Percentiles rank a stretch among this genome's conserved stretches.
These are phyloP conservation scores for Curvularia spicifera DNA, from an alignment of 2,329 filamentous ascomycete genomes.

Conservation along the genomic window DNA sequence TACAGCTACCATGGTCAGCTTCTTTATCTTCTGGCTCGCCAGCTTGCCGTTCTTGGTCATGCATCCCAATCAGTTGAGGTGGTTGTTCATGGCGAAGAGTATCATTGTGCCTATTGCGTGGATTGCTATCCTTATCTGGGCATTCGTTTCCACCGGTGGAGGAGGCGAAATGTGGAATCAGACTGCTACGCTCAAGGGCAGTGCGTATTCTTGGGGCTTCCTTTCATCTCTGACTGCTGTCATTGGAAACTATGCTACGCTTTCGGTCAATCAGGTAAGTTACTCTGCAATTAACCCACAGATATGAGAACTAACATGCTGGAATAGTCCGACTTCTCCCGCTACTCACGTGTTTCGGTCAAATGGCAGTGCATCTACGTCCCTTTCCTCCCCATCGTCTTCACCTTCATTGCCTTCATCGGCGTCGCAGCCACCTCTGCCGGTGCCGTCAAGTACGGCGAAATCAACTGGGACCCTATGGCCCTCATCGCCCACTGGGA, in stretches of 20 bases:
- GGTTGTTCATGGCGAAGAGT: slow-evolving; percentile 58
- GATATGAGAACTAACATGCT: slow-evolving; percentile 19
- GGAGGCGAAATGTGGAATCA: slow-evolving; percentile 58
- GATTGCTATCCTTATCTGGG: slow-evolving; percentile 69
- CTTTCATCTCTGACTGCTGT: slow-evolving; percentile 58
- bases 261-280: slow-evolving; percentile 58
- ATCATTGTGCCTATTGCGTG: slow-evolving; percentile 63
- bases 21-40: slow-evolving; percentile 64
- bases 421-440: slow-evolving; percentile 67
- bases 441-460: slow-evolving; percentile 59
- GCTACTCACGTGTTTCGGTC: slow-evolving; percentile 57
- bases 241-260: slow-evolving; percentile 59
- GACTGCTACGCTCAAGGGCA: slow-evolving; percentile 55
- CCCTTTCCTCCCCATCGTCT: slow-evolving; percentile 59
- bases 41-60: slow-evolving; percentile 64
- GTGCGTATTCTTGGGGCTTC: slow-evolving; percentile 62
- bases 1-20: slow-evolving; percentile 62
- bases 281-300: no score
- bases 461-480: slow-evolving; percentile 54
- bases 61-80: slow-evolving; percentile 61
- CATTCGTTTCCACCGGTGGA: slow-evolving; percentile 62
- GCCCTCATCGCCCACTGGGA: slow-evolving; percentile 49
- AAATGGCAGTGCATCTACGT: slow-evolving; percentile 60
- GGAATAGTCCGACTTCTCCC: slow-evolving; percentile 62
- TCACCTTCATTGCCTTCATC: slow-evolving; percentile 62